Evolutionary conservation across 1,139 yeast species (phyloP), one percentile per base, ranked within the genome.

Genomic region (Lodderomyces margitis): DNA sequence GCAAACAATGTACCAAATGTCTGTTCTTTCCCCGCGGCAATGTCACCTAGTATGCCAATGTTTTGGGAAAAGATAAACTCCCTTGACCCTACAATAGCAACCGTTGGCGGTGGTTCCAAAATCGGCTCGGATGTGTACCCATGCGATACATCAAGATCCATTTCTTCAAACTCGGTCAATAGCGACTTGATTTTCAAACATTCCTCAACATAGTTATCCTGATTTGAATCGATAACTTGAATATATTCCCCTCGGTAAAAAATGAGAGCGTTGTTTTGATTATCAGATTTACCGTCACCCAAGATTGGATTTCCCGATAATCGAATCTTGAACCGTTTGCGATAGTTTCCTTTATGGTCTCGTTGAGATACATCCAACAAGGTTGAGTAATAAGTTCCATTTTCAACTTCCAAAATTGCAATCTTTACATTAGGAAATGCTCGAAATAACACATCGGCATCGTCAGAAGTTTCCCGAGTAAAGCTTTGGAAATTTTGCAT

Each of bases 21-120:
- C 57, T 88, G 95, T 55, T 88, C 96, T 55, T 88, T 88, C 0
- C 95, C 95, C 1, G 96, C 96, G 1, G 96, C 95, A 43, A 88
- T 83, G 61, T 88, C 96, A 1, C 96, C 96, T 17, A 88, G 64
- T 3, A 87, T 82, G 5, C 96, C 96, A 43, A 84, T 78, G 51
- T 84, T 84, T 57, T 87, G 96, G 0, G 95, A 85, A 55, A 88
- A 88, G 2, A 88, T 86, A 52, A 87, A 87, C 55, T 88, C 96
- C 51, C 96, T 72, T 0, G 96, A 92, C 0, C 96, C 96, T 25
- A 88, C 72, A 42, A 88, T 86, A 0, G 96, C 96, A 5, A 88
- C 89, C 0, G 91, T 88, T 11, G 45, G 20, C 11, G 42, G 12
- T 33, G 23, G n/a, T 16, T 25, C 10, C 21, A 23, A 11, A 4